Conservation (phyloP, 331 rosid genomes). For the Stylosanthes scabra region DNA sequence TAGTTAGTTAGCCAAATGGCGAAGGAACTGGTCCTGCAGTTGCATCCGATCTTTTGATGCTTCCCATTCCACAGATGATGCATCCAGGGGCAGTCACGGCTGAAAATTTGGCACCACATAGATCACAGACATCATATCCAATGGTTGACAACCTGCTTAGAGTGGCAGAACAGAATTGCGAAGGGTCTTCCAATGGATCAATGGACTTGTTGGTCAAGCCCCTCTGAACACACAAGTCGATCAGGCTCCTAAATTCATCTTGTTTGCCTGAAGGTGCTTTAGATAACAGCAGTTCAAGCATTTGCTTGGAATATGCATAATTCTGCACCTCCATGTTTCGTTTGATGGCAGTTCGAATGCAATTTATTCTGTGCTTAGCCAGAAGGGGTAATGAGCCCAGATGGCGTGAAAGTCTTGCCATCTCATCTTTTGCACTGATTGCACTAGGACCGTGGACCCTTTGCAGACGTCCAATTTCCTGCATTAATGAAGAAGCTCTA, state of each 20-base stretch:
- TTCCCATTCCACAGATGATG: conserved; percentile 97
- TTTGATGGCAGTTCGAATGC: conserved; percentile 96
- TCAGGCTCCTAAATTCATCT: conserved; percentile 86
- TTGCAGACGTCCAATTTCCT: conserved; percentile 98
- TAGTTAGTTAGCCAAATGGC: conserved; percentile 81
- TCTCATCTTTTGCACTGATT: conserved; percentile 96
- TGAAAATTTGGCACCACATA: conserved; percentile 96
- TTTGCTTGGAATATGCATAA: conserved; percentile 88
- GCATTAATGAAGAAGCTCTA: conserved; percentile 33
- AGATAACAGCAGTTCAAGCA: conserved; percentile 90
- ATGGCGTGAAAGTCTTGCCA: conserved; percentile 98
- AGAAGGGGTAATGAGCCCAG: conserved; percentile 96
- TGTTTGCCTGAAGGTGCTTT: conserved; percentile 95
- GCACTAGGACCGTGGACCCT: conserved; percentile 92
- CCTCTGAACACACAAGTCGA: conserved; percentile 91
- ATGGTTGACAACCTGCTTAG: conserved; percentile 94
- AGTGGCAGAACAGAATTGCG: conserved; percentile 95
- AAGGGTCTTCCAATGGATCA: conserved; percentile 96
- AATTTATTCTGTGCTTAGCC: conserved; percentile 94
- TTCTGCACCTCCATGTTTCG: conserved; percentile 98
- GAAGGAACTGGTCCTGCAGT: conserved; percentile 87
- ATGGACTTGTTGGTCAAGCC: conserved; percentile 93
- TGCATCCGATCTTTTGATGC: conserved; percentile 93
- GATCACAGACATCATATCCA: conserved; percentile 97
- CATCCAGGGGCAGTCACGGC: conserved; percentile 90